phyloP scores from a whole-genome alignment of 1,139 yeast genomes.

The Diutina ranongensis region DNA sequence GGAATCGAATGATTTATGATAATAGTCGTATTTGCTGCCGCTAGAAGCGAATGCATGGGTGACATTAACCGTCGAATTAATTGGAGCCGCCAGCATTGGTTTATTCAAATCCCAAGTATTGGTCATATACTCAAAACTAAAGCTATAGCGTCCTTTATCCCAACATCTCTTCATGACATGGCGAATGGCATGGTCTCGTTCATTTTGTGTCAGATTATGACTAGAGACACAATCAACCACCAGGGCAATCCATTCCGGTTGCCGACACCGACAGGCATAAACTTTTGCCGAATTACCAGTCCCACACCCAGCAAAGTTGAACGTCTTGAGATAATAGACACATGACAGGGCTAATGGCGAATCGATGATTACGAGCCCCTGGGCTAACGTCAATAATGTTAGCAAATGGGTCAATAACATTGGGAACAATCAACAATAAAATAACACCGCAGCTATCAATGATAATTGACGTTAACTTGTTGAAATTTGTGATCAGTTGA shows the following conservation, averaged over 20 bases:
- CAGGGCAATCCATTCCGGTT: slow-evolving; percentile 11
- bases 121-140: slow-evolving; percentile 8
- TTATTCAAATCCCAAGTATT: slow-evolving; percentile 3
- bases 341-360: slow-evolving; percentile 11
- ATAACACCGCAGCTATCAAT: background rate
- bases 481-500: background rate
- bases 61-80: background rate
- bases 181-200: slow-evolving; percentile 9
- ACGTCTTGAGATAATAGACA: slow-evolving; percentile 10
- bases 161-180: slow-evolving; percentile 10
- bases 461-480: background rate
- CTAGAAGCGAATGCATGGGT: background rate
- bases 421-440: no score
- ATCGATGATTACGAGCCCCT: slow-evolving; percentile 9
- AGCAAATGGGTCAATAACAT: background rate
- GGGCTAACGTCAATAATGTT: background rate
- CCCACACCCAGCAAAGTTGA: slow-evolving; percentile 11
- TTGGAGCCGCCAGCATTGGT: background rate
- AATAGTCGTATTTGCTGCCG: background rate
- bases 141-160: slow-evolving; percentile 9
- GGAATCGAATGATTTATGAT: slow-evolving; percentile 8
- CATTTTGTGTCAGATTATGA: slow-evolving; percentile 8
- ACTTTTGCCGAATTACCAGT: slow-evolving; percentile 11
- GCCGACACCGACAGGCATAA: slow-evolving; percentile 10
- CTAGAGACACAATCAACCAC: slow-evolving; percentile 10